Evolutionary conservation across 352 stramenopile species (phyloP), one percentile per base, ranked within the genome.

Genomic region (Pythium scleroteichum): DNA sequence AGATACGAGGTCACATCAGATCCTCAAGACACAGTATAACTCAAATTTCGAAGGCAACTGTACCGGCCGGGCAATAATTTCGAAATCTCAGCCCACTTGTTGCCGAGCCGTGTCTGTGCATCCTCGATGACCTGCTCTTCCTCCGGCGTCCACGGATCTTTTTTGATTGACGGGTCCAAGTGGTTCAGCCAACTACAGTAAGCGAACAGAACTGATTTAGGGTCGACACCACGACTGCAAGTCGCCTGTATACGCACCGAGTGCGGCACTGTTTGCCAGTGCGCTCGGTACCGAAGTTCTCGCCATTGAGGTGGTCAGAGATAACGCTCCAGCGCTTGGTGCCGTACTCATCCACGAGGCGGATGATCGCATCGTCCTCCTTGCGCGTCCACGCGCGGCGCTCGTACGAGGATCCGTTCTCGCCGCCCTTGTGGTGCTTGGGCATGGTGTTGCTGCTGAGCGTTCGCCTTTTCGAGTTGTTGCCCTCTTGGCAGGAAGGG

Each of bases 61-160:
- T 62, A 92, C 80, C 84, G 76, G 26, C 97, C 97, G 42, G 96
- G 95, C 9, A 99, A 75, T 0, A 97, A 78, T 66, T 99, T 99
- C 29, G 96, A 97, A 71, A 99, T 99, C 72, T 98, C 94, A 8
- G 94, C 94, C 97, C 97, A 99, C 53, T 98, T 96, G 79, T 99
- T 99, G 17, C 97, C 97, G 26, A 96, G 86, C 20, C 87, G 72
- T 20, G 81, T 92, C 64, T 97, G 91, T 4, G 85, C 84, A 54
- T 94, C 81, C 49, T 96, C 87, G 41, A 98, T 94, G 44, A 96
- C 82, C 50, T 91, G 81, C 53, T 98, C 92, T 53, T 98, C 92
- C 42, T 97, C 85, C 0, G 79, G 68, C 1, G 85, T 92, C 85
- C 85, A 94, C n/a, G 85, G 85, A 42, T 92, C 85, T 42, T 92